Percentiles rank a stretch among this genome's conserved stretches.
phyloP scores from a whole-genome alignment of 2,329 filamentous ascomycete genomes.

The Cryphonectria parasitica region DNA sequence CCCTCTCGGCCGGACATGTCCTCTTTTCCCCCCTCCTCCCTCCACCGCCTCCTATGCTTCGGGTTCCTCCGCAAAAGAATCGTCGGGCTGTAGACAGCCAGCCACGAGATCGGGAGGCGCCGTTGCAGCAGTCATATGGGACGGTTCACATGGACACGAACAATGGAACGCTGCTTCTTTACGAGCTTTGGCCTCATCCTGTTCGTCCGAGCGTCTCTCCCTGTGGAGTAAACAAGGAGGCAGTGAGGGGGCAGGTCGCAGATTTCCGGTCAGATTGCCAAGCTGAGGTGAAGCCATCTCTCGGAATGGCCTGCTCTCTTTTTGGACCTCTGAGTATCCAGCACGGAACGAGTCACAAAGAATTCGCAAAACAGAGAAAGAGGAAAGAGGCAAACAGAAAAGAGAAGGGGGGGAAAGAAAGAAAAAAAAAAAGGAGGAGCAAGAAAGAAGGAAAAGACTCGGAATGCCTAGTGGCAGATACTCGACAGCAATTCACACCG shows the following conservation, averaged over 20 bases:
- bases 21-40: too few species aligned
- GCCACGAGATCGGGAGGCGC: background rate
- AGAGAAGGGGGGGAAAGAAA: too few species aligned
- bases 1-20: background rate
- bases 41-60: background rate
- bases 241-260: background rate
- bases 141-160: background rate
- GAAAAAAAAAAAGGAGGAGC: too few species aligned
- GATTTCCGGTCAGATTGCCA: background rate
- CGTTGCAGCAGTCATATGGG: background rate
- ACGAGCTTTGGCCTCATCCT: background rate
- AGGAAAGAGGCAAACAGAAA: too few species aligned
- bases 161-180: background rate
- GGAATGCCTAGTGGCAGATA: background rate
- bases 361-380: background rate
- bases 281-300: background rate
- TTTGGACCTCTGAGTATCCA: background rate
- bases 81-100: background rate
- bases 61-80: slow-evolving; percentile 3
- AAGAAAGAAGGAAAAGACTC: background rate
- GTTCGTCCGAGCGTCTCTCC: background rate
- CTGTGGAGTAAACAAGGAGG: background rate
- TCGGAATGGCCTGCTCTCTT: background rate
- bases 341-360: background rate
- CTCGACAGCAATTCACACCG: background rate